Percentiles rank a stretch among this genome's conserved stretches.
phyloP scores from a whole-genome alignment of 106 monocot genomes.

The Dendrobium catenatum region DNA sequence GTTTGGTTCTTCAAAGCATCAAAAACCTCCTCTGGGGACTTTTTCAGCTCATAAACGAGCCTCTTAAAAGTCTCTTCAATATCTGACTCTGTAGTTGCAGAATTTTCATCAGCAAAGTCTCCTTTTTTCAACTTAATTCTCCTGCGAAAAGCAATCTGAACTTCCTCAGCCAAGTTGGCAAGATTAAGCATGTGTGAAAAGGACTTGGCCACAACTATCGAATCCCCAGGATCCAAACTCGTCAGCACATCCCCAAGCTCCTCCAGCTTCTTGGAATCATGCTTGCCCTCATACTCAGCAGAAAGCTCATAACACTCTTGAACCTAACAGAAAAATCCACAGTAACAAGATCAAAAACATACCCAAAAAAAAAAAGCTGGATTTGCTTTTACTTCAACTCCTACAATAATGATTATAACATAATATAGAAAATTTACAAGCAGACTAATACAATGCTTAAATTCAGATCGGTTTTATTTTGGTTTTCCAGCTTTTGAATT shows the following conservation, averaged over 20 bases:
- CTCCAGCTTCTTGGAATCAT: slow-evolving; percentile 44
- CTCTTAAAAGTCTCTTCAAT: slow-evolving; percentile 42
- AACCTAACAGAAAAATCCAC: slow-evolving; percentile 22
- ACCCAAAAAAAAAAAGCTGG: background rate
- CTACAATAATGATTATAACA: background rate
- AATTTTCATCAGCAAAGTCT: slow-evolving; percentile 49
- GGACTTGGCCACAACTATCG: slow-evolving; percentile 60
- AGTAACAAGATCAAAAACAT: background rate
- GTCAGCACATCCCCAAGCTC: slow-evolving; percentile 62
- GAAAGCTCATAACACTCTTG: slow-evolving; percentile 73
- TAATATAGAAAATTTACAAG: background rate
- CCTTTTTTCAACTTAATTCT: slow-evolving; percentile 42
- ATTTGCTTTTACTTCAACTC: background rate
- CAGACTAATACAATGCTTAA: background rate
- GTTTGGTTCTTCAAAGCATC: slow-evolving; percentile 62
- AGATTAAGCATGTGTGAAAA: slow-evolving; percentile 87
- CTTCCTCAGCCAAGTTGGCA: slow-evolving; percentile 82
- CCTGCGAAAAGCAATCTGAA: slow-evolving; percentile 64
- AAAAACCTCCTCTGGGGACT: slow-evolving; percentile 46
- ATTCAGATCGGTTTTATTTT: background rate
- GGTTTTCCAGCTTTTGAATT: background rate
- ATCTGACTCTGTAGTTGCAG: slow-evolving; percentile 30
- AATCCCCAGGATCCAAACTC: slow-evolving; percentile 63
- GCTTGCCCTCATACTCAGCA: slow-evolving; percentile 53
- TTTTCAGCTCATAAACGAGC: slow-evolving; percentile 40